Evolutionary conservation across 2,329 filamentous ascomycete species (phyloP), one percentile per base, ranked within the genome.

Genomic region (Berkeleyomyces rouxiae): DNA sequence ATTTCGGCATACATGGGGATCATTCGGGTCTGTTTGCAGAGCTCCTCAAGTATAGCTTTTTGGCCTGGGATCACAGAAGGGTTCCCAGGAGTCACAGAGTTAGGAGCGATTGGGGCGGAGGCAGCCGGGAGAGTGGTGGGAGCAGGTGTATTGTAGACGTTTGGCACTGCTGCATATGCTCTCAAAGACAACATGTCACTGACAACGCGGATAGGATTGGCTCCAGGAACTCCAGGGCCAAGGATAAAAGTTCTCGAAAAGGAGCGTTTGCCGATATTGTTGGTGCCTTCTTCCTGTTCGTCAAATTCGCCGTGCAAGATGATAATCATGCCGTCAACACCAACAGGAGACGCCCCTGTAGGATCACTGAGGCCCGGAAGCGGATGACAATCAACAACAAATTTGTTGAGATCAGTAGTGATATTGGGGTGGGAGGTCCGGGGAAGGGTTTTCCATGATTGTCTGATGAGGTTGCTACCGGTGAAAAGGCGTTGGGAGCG

Each of bases 261-360:
- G 71, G 86, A 90, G 65, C 90, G 84, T 67, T 84, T 82, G 44
- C 82, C 78, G 51, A 79, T 80, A 53, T 80, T 78, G 58, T 79
- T 76, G 31, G 78, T 79, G 13, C 73, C 72, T 3, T 75, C 71
- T 67, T 87, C 82, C 16, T 85, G 76, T 70, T 96, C 90, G 58
- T 92, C 84, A 65, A 90, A 95, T 69, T 92, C 87, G 66, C 90
- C 88, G 68, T 93, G 87, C n/a, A 92, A 79, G 6, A 81, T 85
- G 67, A 95, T 81, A 59, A 88, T 79, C 66, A 95, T 81, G 6
- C 90, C 89, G 66, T 88, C 87, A 23, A 92, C 88, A 3, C 88
- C 88, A 23, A 76, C 75, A 0, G 75, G 71, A 65, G 78, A 85
- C 66, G 85, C 78, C 1, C 84, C 83, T 10, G 79, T 80, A 2